These are phyloP conservation scores for Onygenales sp. DNA, from an alignment of 2,329 filamentous ascomycete species.

Conservation along the genomic window DNA sequence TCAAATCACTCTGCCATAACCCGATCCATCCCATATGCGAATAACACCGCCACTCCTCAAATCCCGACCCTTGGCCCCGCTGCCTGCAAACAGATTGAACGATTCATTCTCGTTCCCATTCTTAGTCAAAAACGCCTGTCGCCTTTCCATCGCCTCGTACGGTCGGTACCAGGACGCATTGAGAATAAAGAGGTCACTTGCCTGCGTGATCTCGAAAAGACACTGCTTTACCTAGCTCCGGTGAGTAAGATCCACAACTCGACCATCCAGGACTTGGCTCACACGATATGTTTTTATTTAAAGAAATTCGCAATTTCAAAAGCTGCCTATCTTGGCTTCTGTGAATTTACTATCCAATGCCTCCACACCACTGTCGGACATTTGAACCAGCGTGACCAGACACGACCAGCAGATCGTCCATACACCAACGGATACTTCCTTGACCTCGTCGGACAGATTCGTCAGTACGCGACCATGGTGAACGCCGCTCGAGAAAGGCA, in stretches of 20 bases:
- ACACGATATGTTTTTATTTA: slow-evolving; percentile 50
- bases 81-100: slow-evolving; percentile 68
- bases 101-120: slow-evolving; percentile 69
- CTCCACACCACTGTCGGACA: slow-evolving; percentile 82
- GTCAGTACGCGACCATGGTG: slow-evolving; percentile 78
- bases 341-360: slow-evolving; percentile 80
- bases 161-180: slow-evolving; percentile 70
- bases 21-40: slow-evolving; percentile 45
- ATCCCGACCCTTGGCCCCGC: slow-evolving; percentile 56
- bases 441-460: slow-evolving; percentile 89
- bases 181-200: slow-evolving; percentile 78
- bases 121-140: slow-evolving; percentile 63
- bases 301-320: slow-evolving; percentile 66
- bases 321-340: slow-evolving; percentile 75
- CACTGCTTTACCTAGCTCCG: slow-evolving; percentile 77
- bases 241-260: slow-evolving; percentile 62
- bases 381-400: slow-evolving; percentile 77
- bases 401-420: slow-evolving; percentile 71
- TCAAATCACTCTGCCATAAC: slow-evolving; percentile 48
- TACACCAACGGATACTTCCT: slow-evolving; percentile 97
- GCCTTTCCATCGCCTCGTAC: slow-evolving; percentile 70
- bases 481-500: slow-evolving; percentile 62
- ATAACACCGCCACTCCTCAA: slow-evolving; percentile 36
- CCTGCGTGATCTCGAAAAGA: slow-evolving; percentile 90
- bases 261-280: slow-evolving; percentile 56